These are phyloP conservation scores for Didymella keratinophila DNA, from an alignment of 2,329 filamentous ascomycete species.

Conservation along the genomic window DNA sequence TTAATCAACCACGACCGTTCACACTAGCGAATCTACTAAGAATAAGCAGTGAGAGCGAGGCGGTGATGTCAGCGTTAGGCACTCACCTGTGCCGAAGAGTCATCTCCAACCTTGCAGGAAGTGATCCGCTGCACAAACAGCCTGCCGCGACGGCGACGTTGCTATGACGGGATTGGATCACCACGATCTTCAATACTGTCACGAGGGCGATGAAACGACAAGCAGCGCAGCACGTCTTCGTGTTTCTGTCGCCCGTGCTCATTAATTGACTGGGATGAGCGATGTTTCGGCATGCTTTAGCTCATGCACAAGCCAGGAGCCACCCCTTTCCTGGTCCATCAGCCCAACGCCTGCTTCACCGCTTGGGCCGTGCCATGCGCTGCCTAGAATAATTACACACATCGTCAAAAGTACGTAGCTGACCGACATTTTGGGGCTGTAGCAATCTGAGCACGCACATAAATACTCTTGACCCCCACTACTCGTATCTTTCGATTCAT, in stretches of 20 bases:
- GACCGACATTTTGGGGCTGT: conserved; percentile 50
- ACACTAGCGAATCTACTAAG: conserved; percentile 39
- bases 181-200: conserved; percentile 47
- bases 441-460: conserved; percentile 51
- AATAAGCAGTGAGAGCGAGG: conserved; percentile 31
- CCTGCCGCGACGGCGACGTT: conserved; percentile 32
- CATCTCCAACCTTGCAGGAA: conserved; percentile 29
- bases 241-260: conserved; percentile 47
- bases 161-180: conserved; percentile 47
- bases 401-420: conserved; percentile 52
- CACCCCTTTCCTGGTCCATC: conserved; percentile 50
- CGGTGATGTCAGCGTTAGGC: conserved; percentile 47
- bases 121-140: conserved; percentile 33
- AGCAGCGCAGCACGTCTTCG: conserved; percentile 43
- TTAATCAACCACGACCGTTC: conserved; percentile 40
- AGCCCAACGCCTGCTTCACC: conserved; percentile 52
- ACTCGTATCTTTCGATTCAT: conserved; percentile 45
- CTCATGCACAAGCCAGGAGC: conserved; percentile 49
- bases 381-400: conserved; percentile 51
- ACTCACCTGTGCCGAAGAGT: conserved; percentile 21
- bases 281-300: conserved; percentile 50
- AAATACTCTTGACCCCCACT: conserved; percentile 49
- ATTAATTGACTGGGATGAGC: conserved; percentile 46
- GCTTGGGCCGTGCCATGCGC: conserved; percentile 49
- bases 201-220: conserved; percentile 53